Evolutionary conservation across 192 early-diverging fungal species (phyloP).

Genomic region (Entophlyctis helioformis): DNA sequence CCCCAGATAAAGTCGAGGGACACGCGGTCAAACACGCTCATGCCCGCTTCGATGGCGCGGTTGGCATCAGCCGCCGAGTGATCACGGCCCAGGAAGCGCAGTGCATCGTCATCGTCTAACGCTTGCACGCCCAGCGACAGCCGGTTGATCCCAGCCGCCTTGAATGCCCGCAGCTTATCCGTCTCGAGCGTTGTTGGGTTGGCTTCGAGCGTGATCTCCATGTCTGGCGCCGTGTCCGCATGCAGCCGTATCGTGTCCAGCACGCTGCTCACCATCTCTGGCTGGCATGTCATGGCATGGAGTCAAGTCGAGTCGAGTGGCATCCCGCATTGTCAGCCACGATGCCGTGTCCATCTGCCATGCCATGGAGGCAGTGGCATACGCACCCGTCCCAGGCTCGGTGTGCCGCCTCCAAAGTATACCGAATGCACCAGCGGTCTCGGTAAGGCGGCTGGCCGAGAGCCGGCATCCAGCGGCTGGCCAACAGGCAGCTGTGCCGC

Average conservation of each 20-base stretch:
- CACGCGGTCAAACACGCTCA: constrained; percentile 10
- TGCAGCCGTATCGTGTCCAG: constrained; percentile 1
- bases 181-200: constrained; percentile 18
- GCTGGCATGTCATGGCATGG: too few relatives aligned
- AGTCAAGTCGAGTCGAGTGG: too few relatives aligned
- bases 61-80: constrained; percentile 13
- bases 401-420: constrained; percentile 32
- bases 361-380: too few relatives aligned
- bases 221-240: neutral
- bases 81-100: constrained; percentile 18
- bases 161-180: constrained; percentile 9
- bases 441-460: neutral
- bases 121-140: constrained; percentile 24
- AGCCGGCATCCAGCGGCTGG: too few relatives aligned
- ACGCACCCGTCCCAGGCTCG: constrained; percentile 14
- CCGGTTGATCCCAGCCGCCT: constrained; percentile 21
- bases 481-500: too few relatives aligned
- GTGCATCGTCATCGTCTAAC: constrained; percentile 12
- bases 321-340: too few relatives aligned
- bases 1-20: constrained; percentile 31
- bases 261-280: constrained; percentile 7
- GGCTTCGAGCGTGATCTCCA: constrained; percentile 21
- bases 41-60: constrained; percentile 3
- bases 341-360: too few relatives aligned
- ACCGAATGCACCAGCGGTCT: constrained; percentile 7